phyloP scores from a whole-genome alignment of 805 yeast genomes.

The Barnettozyma populi region DNA sequence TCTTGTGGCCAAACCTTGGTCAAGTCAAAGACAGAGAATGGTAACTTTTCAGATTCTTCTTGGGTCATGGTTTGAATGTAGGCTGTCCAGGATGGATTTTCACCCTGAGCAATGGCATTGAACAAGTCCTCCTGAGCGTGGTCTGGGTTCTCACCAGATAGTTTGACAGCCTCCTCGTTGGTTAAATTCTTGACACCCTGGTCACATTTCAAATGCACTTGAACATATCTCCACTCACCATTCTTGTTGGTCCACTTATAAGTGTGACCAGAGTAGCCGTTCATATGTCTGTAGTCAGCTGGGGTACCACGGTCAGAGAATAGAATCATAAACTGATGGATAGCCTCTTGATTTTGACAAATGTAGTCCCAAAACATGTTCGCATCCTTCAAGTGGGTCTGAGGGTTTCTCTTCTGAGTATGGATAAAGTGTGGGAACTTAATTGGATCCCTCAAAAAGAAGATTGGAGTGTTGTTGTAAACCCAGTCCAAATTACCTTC shows the following conservation, averaged over 20 bases:
- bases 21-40: constrained; percentile 82
- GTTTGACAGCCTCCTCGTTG: constrained; percentile 57
- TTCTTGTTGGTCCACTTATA: constrained; percentile 73
- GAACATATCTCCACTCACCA: constrained; percentile 76
- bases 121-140: constrained; percentile 75
- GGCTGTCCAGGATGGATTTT: constrained; percentile 78
- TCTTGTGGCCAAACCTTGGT: constrained; percentile 91
- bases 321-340: constrained; percentile 68
- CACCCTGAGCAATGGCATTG: constrained; percentile 71
- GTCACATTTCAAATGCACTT: constrained; percentile 66
- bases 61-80: constrained; percentile 84
- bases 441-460: constrained; percentile 78
- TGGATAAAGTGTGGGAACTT: constrained; percentile 87
- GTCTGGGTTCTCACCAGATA: constrained; percentile 79
- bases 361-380: constrained; percentile 80
- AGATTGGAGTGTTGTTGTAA: constrained; percentile 81
- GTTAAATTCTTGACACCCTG: constrained; percentile 48
- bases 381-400: constrained; percentile 71
- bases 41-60: constrained; percentile 67
- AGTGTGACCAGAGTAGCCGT: constrained; percentile 82
- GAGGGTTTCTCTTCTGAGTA: constrained; percentile 83
- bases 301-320: constrained; percentile 85
- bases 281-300: constrained; percentile 66
- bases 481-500: constrained; percentile 84
- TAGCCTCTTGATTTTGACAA: constrained; percentile 62